phyloP scores from a whole-genome alignment of 1,284 basidiomycete species.

The Fistulinella cinereoalba region DNA sequence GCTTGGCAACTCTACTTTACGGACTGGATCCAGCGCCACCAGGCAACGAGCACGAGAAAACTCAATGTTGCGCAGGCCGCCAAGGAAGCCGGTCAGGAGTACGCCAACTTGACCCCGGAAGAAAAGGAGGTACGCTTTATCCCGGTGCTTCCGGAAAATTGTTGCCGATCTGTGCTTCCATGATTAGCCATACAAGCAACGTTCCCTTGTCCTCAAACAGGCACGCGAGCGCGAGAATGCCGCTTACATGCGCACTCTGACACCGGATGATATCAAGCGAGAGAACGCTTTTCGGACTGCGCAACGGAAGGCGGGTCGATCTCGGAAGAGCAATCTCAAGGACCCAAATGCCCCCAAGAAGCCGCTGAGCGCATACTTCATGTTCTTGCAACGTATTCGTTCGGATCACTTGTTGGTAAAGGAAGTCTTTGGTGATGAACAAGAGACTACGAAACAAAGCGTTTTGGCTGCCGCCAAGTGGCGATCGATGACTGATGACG shows the following conservation, averaged over 20 bases:
- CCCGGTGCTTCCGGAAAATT: constrained; percentile 28
- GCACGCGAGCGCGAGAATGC: constrained; percentile 78
- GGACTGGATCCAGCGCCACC: constrained; percentile 91
- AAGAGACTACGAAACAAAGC: constrained; percentile 93
- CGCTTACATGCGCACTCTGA: constrained; percentile 86
- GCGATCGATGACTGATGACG: constrained; percentile 87
- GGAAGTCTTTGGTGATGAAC: constrained; percentile 89
- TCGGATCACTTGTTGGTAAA: constrained; percentile 67
- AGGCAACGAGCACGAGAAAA: constrained; percentile 74
- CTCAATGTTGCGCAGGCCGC: constrained; percentile 95
- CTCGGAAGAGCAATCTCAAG: constrained; percentile 91
- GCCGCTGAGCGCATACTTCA: constrained; percentile 91
- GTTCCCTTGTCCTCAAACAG: constrained; percentile 82
- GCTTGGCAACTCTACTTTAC: constrained; percentile 98
- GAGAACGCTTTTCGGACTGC: constrained; percentile 91
- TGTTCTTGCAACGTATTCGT: constrained; percentile 89
- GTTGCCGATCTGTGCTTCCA: constrained; percentile 28
- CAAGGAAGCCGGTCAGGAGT: constrained; percentile 91
- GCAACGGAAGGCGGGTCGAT: constrained; percentile 92
- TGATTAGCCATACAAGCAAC: constrained; percentile 74
- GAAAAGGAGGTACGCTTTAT: constrained; percentile 72
- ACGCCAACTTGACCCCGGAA: constrained; percentile 73
- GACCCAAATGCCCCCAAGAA: constrained; percentile 97
- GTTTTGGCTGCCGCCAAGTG: constrained; percentile 91
- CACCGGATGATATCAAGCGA: constrained; percentile 91